A percentile compares a stretch with the other conserved stretches of the same genome.
phyloP scores from a whole-genome alignment of 805 yeast genomes.

The Metschnikowia vanudenii region DNA sequence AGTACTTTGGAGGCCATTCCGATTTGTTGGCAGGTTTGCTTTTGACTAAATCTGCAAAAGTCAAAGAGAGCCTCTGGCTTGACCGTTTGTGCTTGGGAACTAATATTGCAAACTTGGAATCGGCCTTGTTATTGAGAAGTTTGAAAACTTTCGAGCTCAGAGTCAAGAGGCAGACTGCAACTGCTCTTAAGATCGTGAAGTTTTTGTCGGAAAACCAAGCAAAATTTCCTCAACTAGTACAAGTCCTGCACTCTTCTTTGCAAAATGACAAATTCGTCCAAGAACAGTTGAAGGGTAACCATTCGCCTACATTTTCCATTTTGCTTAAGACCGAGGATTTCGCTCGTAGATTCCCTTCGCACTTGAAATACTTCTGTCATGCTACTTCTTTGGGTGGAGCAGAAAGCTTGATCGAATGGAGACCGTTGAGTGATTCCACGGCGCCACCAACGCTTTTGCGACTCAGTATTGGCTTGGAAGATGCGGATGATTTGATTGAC shows the following conservation, averaged over 20 bases:
- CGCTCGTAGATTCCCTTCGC: conserved; percentile 65
- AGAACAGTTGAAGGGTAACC: conserved; percentile 63
- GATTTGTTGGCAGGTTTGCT: conserved; percentile 83
- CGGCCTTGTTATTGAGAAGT: conserved; percentile 72
- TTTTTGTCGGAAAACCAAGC: conserved; percentile 51
- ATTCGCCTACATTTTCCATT: conserved; percentile 73
- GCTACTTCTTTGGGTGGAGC: conserved; percentile 94
- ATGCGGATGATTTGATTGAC: conserved; percentile 67
- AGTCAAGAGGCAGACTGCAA: conserved; percentile 61
- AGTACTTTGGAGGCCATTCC: conserved; percentile 94
- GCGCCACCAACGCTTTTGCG: conserved; percentile 62
- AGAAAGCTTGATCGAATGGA: conserved; percentile 89
- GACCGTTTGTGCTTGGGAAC: conserved; percentile 80
- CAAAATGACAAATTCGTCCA: conserved; percentile 69
- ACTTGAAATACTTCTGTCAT: conserved; percentile 72
- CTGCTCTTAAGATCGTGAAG: conserved; percentile 59
- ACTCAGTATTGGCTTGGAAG: conserved; percentile 79
- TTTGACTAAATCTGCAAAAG: conserved; percentile 55
- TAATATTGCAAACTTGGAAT: conserved; percentile 73
- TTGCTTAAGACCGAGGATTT: conserved; percentile 46
- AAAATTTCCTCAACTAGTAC: conserved; percentile 48
- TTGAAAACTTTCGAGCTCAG: conserved; percentile 78
- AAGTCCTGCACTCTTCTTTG: conserved; percentile 69
- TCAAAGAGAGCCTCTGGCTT: conserved; percentile 44
- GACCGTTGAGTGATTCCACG: conserved; percentile 62